Percentiles rank a stretch among this genome's conserved stretches.
Conservation (phyloP, 768 basidiomycete species). For the Leucogyrophana mollusca region DNA sequence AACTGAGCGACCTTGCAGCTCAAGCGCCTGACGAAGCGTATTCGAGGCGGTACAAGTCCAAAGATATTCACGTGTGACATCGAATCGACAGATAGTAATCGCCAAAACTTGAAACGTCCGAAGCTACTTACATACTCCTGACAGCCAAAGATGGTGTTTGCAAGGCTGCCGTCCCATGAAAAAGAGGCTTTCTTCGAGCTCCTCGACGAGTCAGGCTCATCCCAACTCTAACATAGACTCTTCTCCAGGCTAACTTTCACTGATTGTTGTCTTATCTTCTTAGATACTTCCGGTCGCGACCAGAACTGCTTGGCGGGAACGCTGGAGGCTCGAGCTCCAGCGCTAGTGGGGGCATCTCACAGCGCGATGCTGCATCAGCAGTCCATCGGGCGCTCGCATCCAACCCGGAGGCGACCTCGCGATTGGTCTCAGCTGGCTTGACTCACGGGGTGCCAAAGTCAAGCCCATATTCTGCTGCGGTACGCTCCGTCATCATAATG, state of each 20-base stretch:
- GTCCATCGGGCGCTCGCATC: constrained; percentile 44
- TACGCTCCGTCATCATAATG: constrained; percentile 20
- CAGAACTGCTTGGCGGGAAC: constrained; percentile 51
- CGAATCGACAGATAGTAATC: too few relatives aligned
- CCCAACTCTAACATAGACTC: too few relatives aligned
- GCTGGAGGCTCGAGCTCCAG: constrained; percentile 19
- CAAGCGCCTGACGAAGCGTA: too few relatives aligned
- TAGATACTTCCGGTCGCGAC: constrained; percentile 76
- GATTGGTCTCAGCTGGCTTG: constrained; percentile 40
- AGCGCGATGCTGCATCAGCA: constrained; percentile 37
- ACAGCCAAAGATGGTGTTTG: constrained; percentile 59
- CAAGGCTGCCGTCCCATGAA: constrained; percentile 62
- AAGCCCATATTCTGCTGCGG: constrained; percentile 35
- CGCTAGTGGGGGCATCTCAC: constrained; percentile 13
- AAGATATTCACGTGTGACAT: too few relatives aligned
- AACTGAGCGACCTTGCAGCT: too few relatives aligned
- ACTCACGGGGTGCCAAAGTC: constrained; percentile 34
- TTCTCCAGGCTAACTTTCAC: not conserved
- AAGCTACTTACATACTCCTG: too few relatives aligned
- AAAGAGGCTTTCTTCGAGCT: constrained; percentile 82
- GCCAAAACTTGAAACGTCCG: too few relatives aligned
- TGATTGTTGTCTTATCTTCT: not conserved
- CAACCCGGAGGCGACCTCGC: constrained; percentile 41
- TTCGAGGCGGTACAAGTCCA: too few relatives aligned
- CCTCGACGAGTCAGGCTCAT: constrained; percentile 64